Conservation (phyloP, 495 filamentous ascomycete species). For the Amphirosellinia nigrospora region DNA sequence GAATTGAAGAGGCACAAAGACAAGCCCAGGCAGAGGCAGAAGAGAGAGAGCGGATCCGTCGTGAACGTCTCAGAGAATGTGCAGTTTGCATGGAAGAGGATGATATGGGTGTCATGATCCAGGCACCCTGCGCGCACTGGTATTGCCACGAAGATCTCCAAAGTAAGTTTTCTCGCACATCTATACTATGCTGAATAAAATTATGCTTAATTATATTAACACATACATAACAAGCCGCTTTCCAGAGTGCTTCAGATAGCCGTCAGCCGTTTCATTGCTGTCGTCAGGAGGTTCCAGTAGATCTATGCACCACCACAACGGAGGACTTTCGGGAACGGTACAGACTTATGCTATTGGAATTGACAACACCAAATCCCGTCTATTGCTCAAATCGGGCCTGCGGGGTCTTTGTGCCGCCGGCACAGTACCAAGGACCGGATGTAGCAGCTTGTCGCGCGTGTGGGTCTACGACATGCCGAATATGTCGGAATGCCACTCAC, state of each 20-base stretch:
- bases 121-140: slow-evolving; percentile 5
- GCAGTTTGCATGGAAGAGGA: slow-evolving; percentile 8
- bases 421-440: background rate
- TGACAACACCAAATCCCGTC: slow-evolving; percentile 1
- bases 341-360: slow-evolving; percentile 2
- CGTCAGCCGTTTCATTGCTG: slow-evolving; percentile 8
- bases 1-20: background rate
- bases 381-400: slow-evolving; percentile 7
- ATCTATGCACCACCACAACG: background rate
- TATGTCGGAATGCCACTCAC: slow-evolving; percentile 9
- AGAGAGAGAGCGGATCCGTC: slow-evolving; percentile 1
- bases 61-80: slow-evolving; percentile 10
- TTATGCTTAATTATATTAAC: background rate
- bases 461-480: slow-evolving; percentile 3
- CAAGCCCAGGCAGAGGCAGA: slow-evolving; percentile 2
- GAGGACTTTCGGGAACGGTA: background rate
- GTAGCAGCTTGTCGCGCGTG: slow-evolving; percentile 6
- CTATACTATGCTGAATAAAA: background rate
- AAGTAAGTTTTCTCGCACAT: slow-evolving; percentile 1
- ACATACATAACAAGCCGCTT: background rate
- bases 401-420: slow-evolving; percentile 1
- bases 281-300: background rate
- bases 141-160: slow-evolving; percentile 6
- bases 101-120: slow-evolving; percentile 1
- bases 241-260: background rate